A percentile compares a stretch with the other conserved stretches of the same genome.
Evolutionary conservation across 129 eudicot genomes (phyloP).

Genomic region (Helichrysum umbraculigerum): DNA sequence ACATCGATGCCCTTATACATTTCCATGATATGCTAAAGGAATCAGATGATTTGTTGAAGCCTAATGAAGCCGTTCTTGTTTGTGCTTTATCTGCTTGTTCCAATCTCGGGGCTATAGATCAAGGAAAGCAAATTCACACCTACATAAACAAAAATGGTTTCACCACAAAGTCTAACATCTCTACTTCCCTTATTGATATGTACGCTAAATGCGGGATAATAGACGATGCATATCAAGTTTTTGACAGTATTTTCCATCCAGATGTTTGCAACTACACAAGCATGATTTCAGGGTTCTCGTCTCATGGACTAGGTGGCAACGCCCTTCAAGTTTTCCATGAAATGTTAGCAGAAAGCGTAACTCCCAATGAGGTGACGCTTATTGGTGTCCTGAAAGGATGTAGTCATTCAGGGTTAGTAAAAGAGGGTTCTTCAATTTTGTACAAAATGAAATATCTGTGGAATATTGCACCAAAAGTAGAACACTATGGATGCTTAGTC

Average conservation of each 20-base stretch:
- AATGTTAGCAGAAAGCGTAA: conserved; percentile 55
- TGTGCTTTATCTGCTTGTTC: conserved; percentile 88
- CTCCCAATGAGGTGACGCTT: conserved; percentile 74
- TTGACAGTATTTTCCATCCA: conserved; percentile 40
- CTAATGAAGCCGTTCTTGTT: conserved; percentile 86
- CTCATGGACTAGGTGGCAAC: conserved; percentile 60
- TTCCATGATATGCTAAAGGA: conserved; percentile 13
- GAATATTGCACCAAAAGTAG: conserved; percentile 62
- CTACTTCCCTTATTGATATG: conserved; percentile 80
- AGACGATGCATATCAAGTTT: conserved; percentile 50
- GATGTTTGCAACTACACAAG: conserved; percentile 74
- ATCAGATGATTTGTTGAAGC: conserved; percentile 33
- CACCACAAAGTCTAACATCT: conserved; percentile 49
- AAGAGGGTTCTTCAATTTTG: conserved; percentile 72
- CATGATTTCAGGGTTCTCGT: conserved; percentile 76
- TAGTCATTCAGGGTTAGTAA: conserved; percentile 81
- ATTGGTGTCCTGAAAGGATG: conserved; percentile 82
- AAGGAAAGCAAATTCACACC: conserved; percentile 61
- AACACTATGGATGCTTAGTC: conserved; percentile 81
- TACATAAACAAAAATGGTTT: conserved; percentile 45
- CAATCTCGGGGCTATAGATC: conserved; percentile 74
- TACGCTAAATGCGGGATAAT: conserved; percentile 85
- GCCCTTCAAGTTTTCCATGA: conserved; percentile 52
- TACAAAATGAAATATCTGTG: conserved; percentile 53
- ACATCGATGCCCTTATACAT: not conserved